phyloP scores from a whole-genome alignment of 345 rosid species.

The Bruguiera parviflora region DNA sequence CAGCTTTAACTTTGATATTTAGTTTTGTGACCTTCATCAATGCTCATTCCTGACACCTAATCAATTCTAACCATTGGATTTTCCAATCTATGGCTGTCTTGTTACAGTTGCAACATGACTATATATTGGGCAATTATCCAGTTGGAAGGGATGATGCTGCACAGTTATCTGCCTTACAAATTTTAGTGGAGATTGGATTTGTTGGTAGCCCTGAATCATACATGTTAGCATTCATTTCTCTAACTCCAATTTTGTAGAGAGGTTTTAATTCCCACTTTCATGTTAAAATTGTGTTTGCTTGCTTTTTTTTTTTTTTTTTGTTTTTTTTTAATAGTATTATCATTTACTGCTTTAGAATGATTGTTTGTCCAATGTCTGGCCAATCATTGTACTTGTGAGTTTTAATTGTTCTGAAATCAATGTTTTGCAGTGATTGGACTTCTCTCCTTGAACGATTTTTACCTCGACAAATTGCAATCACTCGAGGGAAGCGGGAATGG shows the following conservation, averaged over 20 bases:
- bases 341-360: neutral
- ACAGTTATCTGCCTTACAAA: constrained; percentile 90
- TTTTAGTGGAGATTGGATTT: constrained; percentile 88
- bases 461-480: constrained; percentile 93
- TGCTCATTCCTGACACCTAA: neutral
- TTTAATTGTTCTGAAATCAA: constrained; percentile 2
- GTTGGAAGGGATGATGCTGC: constrained; percentile 99
- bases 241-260: neutral
- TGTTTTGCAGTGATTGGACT: constrained; percentile 70
- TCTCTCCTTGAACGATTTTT: constrained; percentile 83
- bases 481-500: constrained; percentile 94
- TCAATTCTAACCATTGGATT: constrained; percentile 1
- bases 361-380: neutral
- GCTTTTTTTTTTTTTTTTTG: neutral
- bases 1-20: neutral
- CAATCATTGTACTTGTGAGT: neutral
- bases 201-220: constrained; percentile 79
- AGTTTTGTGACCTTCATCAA: neutral
- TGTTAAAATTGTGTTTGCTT: neutral
- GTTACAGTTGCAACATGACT: constrained; percentile 93
- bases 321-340: neutral
- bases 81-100: constrained; percentile 26
- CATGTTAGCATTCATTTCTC: constrained; percentile 52
- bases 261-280: neutral
- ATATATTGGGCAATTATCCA: constrained; percentile 91